Base-by-base conservation (phyloP, 495 filamentous ascomycete genomes). In the Neohortaea acidophila region DNA sequence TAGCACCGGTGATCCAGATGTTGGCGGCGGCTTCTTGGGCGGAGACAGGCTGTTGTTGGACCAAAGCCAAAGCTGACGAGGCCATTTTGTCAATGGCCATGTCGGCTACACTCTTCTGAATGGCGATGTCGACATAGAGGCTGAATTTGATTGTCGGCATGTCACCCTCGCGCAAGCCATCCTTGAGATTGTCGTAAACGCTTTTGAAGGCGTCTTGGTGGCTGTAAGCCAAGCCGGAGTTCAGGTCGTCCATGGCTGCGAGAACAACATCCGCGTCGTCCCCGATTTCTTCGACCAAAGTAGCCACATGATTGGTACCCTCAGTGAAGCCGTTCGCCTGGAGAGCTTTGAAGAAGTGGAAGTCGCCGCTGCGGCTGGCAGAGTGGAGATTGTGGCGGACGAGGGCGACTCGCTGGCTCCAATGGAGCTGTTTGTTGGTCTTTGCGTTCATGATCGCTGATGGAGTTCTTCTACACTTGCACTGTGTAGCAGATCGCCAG, bases 191-290 rank as follows among this genome's bases (percentile, higher is more conserved):
- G 22, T 59, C 56, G 39, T 57, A 60, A 21, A 59, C 52, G 32
- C 51, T 48, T 43, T 59, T 59, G 52, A 59, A 60, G 21, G 53
- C 53, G 33, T 60, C 58, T 38, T 60, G 44, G 41, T 59, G 51
- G 4, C 54, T 45, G 31, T 58, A 60, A 12, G 54, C 54, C 17
- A 60, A 53, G 20, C 49, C 54, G 2, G 52, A 48, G 51, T 60
- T 60, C 43, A 59, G 44, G 39, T 60, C 56, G 33, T 60, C 58
- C 20, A 60, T 49, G 0, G 51, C 56, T 0, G 51, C 43, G 14
- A 58, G 39, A 7, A 60, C 41, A 6, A 38, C 26, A 26, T 60
- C 58, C 9, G 58, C 58, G 14, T 54, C 52, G 33, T 57, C 47
- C 13, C 52, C 50, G 13, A 57, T 32, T 12, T 36, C 35, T 3